Conservation (phyloP, 495 filamentous ascomycete species). For the Penicillium crystallinum region DNA sequence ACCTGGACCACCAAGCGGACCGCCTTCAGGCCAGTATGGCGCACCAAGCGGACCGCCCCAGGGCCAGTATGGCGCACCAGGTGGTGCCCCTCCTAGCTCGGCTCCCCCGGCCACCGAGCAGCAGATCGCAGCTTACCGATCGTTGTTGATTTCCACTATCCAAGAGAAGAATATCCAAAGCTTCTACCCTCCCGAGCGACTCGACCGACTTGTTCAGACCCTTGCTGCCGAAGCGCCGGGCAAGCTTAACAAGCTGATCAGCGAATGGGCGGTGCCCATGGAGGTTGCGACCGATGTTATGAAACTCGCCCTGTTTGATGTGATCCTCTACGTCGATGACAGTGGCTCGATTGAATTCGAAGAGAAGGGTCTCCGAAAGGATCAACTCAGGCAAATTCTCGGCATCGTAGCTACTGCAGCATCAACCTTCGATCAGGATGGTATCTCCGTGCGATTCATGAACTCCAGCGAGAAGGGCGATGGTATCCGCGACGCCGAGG, state of each 20-base stretch:
- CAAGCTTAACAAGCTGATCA: constrained; percentile 47
- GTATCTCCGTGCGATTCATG: constrained; percentile 68
- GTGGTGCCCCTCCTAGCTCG: constrained; percentile 22
- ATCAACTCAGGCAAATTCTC: constrained; percentile 60
- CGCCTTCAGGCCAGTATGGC: constrained; percentile 7
- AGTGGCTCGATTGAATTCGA: constrained; percentile 68
- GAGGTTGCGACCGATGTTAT: constrained; percentile 65
- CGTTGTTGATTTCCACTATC: constrained; percentile 47
- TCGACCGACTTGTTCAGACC: constrained; percentile 34
- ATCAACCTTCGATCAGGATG: constrained; percentile 65
- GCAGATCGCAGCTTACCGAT: constrained; percentile 48
- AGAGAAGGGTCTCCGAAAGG: constrained; percentile 59
- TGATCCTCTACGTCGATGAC: constrained; percentile 66
- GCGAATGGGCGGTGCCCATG: constrained; percentile 51
- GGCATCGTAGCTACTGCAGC: constrained; percentile 57
- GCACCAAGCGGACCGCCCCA: constrained; percentile 24
- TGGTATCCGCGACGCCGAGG: constrained; percentile 51
- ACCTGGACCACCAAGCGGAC: constrained; percentile 19
- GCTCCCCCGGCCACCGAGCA: constrained; percentile 39
- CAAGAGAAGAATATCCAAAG: constrained; percentile 53
- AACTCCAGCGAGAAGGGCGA: constrained; percentile 49
- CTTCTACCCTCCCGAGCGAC: constrained; percentile 49
- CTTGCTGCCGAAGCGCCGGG: constrained; percentile 40
- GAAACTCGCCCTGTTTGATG: constrained; percentile 62
- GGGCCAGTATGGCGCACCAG: constrained; percentile 17